Base-by-base conservation (phyloP, 441 rosid genomes). In the Arabidopsis lyrata region DNA sequence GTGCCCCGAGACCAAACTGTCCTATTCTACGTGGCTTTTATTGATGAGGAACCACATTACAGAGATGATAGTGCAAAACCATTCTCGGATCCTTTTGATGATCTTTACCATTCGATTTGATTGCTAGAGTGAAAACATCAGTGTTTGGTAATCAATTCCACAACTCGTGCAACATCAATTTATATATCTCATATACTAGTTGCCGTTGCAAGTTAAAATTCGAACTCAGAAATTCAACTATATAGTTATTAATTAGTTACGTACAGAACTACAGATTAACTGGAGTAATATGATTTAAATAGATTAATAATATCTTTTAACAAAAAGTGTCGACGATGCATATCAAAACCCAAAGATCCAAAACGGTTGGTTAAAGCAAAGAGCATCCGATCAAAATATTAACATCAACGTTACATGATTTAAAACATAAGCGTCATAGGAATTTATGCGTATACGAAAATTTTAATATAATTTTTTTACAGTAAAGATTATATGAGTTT, bases 71-170 rank as follows among this genome's bases (percentile, higher is more conserved):
- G 11, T 3, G 41, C 11, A 2, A 13, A 6, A 8, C 34, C 16
- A 5, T 32, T 45, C 34, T 42, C 22, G 12, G 31, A 14, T 36
- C 35, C 16, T 58, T 22, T 70, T 45, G 16, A 60, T 45, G 16
- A 60, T 58, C 24, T 20, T 49, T 16, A 38, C 67, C 67, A 60
- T 70, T 36, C 67, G 73, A 70, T 24, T 48, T 48, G 48, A 47
- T 15, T 49, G 49, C n/a, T 59, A 32, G 54, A 35, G 39, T 70
- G 29, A 70, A 34, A 49, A 16, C 66, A 70, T 47, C 5, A 44
- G 18, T 61, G 35, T 61, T 61, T 41, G 36, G 60, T 55, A 6
- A 54, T 62, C 42, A 7, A 4, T 62, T 62, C 48, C 47, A 14
- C 5, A 41, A 13, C 13, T 41, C n/a, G 31, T 29, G 31, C n/a